Evolutionary conservation across 2,329 filamentous ascomycete species (phyloP).

Genomic region (Blastomyces silverae): DNA sequence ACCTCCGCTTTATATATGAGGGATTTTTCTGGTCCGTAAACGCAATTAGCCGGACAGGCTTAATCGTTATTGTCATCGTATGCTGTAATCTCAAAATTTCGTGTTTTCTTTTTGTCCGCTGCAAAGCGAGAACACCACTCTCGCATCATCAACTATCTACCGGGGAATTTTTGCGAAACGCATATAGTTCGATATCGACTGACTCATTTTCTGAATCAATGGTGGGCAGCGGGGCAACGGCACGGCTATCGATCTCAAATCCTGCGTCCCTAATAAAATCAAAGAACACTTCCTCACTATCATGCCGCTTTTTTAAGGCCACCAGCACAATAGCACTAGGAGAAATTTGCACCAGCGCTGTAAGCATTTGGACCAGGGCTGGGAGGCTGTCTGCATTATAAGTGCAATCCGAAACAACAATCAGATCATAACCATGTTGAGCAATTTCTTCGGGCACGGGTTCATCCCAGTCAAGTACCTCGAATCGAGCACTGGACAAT

Average conservation of each 20-base stretch:
- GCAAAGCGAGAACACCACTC: background rate
- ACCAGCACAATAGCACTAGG: conserved; percentile 50
- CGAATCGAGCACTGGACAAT: conserved; percentile 42
- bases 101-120: background rate
- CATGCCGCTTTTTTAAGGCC: conserved; percentile 61
- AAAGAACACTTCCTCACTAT: conserved; percentile 61
- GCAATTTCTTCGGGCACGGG: conserved; percentile 41
- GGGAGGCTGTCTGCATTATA: conserved; percentile 64
- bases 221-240: conserved; percentile 33
- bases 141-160: conserved; percentile 11
- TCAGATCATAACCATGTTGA: conserved; percentile 46
- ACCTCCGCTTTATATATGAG: conserved; percentile 7
- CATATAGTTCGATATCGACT: conserved; percentile 37
- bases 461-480: conserved; percentile 56
- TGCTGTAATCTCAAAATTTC: conserved; percentile 1
- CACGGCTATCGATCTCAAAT: conserved; percentile 32
- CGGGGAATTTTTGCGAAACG: conserved; percentile 25
- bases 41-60: background rate
- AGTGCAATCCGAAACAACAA: conserved; percentile 64
- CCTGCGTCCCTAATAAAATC: conserved; percentile 47
- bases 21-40: conserved; percentile 8
- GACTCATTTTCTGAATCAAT: conserved; percentile 29
- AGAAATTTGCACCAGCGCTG: conserved; percentile 42
- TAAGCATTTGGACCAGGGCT: conserved; percentile 54
- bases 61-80: background rate